Conservation (phyloP, 305 asterid species). For the Striga hermonthica region DNA sequence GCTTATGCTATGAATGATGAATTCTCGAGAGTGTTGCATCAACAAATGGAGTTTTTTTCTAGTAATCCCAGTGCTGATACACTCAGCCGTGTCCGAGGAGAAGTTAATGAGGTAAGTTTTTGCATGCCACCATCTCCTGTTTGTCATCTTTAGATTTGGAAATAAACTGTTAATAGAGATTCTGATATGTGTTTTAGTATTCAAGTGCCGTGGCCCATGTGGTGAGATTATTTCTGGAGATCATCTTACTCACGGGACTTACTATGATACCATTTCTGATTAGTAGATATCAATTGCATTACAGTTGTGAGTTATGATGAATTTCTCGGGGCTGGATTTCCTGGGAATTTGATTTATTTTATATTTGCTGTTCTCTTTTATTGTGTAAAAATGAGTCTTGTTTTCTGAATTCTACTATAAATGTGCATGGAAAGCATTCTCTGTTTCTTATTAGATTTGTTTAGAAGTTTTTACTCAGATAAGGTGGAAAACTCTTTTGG, state of each 20-base stretch:
- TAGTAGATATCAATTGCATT: conserved; percentile 19
- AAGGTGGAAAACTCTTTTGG: not conserved
- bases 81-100: conserved; percentile 83
- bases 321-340: not conserved
- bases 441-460: not conserved
- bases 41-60: conserved; percentile 97
- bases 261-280: not conserved
- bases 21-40: conserved; percentile 92
- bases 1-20: conserved; percentile 98
- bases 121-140: not conserved
- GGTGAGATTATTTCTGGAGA: no score
- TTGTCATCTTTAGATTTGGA: not conserved
- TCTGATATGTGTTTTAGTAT: conserved; percentile 4
- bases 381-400: not conserved
- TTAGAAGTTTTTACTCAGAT: not conserved
- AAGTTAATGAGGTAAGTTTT: conserved; percentile 78
- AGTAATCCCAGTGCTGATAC: conserved; percentile 93
- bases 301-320: conserved; percentile 16
- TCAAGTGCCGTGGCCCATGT: not conserved
- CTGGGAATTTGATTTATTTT: conserved; percentile 17
- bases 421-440: not conserved
- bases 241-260: no score
- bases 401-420: not conserved
- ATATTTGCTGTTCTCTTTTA: not conserved
- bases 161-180: not conserved